These are phyloP conservation scores for Exophiala spinifera DNA, from an alignment of 2,329 filamentous ascomycete species.

Conservation along the genomic window DNA sequence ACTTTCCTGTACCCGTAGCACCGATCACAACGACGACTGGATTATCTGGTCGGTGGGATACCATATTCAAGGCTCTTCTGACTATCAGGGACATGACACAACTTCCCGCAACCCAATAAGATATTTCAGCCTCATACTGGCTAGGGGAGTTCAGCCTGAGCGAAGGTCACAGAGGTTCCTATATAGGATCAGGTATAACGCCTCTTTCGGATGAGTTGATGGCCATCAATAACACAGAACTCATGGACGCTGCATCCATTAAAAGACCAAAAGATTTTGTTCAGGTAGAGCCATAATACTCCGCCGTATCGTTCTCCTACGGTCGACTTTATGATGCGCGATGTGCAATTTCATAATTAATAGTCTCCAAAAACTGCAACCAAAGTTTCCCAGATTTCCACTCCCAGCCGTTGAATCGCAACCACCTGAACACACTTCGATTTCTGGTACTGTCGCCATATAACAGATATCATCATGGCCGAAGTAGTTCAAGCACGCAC, in stretches of 20 bases:
- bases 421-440: neutral
- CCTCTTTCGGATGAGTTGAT: too few relatives aligned
- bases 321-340: neutral
- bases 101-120: neutral
- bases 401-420: neutral
- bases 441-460: neutral
- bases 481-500: conserved; percentile 26
- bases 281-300: neutral
- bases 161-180: too few relatives aligned
- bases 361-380: neutral
- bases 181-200: too few relatives aligned
- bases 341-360: neutral
- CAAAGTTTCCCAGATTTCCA: conserved; percentile 10
- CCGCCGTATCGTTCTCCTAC: neutral
- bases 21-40: conserved; percentile 81
- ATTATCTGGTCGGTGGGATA: conserved; percentile 31
- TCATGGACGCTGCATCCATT: too few relatives aligned
- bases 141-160: too few relatives aligned
- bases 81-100: conserved; percentile 11
- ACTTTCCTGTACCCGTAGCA: conserved; percentile 90
- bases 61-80: conserved; percentile 14
- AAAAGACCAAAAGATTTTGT: too few relatives aligned
- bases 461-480: conserved; percentile 12
- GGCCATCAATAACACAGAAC: too few relatives aligned
- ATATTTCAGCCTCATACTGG: neutral